A percentile compares a stretch with the other conserved stretches of the same genome.
phyloP scores from a whole-genome alignment of 768 basidiomycete species.

The Tulasnella sp. region DNA sequence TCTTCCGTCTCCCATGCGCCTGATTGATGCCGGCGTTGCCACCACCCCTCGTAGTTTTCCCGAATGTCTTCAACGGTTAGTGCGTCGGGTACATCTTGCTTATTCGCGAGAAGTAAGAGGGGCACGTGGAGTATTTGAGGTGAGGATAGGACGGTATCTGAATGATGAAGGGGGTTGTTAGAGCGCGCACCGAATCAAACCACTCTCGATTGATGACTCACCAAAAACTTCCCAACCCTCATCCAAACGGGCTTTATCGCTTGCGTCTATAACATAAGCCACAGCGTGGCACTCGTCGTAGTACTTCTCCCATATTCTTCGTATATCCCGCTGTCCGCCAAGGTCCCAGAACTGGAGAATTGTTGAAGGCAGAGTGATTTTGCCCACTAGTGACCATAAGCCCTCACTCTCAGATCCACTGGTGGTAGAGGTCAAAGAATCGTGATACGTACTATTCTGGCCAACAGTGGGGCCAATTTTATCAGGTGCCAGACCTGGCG shows the following conservation, averaged over 20 bases:
- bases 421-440: background rate
- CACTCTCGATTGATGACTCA: slow-evolving; percentile 35
- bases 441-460: slow-evolving; percentile 68
- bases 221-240: slow-evolving; percentile 99
- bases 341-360: slow-evolving; percentile 96
- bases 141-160: slow-evolving; percentile 79
- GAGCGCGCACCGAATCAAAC: background rate
- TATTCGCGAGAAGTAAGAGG: slow-evolving; percentile 87
- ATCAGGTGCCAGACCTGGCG: slow-evolving; percentile 78
- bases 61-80: slow-evolving; percentile 86
- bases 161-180: background rate
- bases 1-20: slow-evolving; percentile 41
- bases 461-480: slow-evolving; percentile 96
- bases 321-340: slow-evolving; percentile 88
- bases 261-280: slow-evolving; percentile 89
- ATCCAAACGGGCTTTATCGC: slow-evolving; percentile 76
- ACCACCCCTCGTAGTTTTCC: slow-evolving; percentile 82
- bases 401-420: background rate
- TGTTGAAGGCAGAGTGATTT: slow-evolving; percentile 86
- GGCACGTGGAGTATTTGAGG: slow-evolving; percentile 88
- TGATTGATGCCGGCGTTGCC: slow-evolving; percentile 49
- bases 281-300: slow-evolving; percentile 97
- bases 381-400: slow-evolving; percentile 55
- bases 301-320: slow-evolving; percentile 90
- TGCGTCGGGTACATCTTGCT: slow-evolving; percentile 77